A percentile compares a stretch with the other conserved stretches of the same genome.
Conservation (phyloP, 2,329 filamentous ascomycete genomes). For the Verticillium isaacii region DNA sequence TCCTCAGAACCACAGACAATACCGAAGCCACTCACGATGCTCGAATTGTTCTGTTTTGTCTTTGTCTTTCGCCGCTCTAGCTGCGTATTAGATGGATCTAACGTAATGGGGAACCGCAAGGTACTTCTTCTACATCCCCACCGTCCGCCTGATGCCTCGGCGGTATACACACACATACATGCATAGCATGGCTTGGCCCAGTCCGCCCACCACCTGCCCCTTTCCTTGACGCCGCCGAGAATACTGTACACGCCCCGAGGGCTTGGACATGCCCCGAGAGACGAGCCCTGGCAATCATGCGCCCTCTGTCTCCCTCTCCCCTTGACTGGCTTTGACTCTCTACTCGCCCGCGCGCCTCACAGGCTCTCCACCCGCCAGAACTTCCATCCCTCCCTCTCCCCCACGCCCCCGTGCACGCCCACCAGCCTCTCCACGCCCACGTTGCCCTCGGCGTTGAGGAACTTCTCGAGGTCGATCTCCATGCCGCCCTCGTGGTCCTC, state of each 20-base stretch:
- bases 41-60: background rate
- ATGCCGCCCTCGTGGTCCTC: constrained; percentile 76
- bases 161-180: background rate
- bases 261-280: background rate
- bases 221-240: background rate
- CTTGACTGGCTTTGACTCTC: background rate
- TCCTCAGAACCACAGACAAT: too few relatives aligned
- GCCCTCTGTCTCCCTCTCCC: background rate
- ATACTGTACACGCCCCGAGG: background rate
- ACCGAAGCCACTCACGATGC: background rate
- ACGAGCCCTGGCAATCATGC: background rate
- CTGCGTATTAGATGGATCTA: background rate
- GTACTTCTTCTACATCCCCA: background rate
- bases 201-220: background rate
- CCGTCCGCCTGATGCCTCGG: too few relatives aligned
- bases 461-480: constrained; percentile 83
- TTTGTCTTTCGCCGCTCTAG: background rate
- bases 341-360: constrained; percentile 8
- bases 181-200: background rate
- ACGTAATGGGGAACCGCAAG: background rate
- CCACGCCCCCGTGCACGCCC: constrained; percentile 65
- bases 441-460: constrained; percentile 77
- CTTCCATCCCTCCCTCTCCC: constrained; percentile 77
- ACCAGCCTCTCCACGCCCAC: constrained; percentile 82
- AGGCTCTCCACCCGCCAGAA: constrained; percentile 68